Base-by-base conservation (phyloP, 805 yeast species). In the Yamadazyma paraphyllophila region DNA sequence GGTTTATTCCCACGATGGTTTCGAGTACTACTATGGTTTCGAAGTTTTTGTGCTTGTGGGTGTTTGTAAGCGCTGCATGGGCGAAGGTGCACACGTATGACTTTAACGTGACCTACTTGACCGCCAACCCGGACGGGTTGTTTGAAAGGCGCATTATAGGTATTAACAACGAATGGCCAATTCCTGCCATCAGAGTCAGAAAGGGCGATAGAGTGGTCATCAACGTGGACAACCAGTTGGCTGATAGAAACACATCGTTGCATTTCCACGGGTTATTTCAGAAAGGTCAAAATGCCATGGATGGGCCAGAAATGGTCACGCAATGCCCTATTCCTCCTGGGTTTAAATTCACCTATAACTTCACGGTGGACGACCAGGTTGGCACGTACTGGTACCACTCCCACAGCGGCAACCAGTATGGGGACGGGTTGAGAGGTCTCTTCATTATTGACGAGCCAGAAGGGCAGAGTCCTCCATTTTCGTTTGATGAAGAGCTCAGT, bases 401-500 rank as follows among this genome's bases (percentile, higher is more conserved):
- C 4, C 95, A 86, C 56, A 73, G 82, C 32, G 90, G 88, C 0
- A 69, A 85, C 11, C 94, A 86, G 58, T 86, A 86, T 55, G 80
- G 85, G 45, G 95, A 86, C 62, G 95, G 95, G 0, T 65, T 86
- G 49, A 73, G 92, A 54, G 90, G 85, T 0, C 64, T 85, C 34
- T 74, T 86, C 47, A 73, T 85, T 12, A 75, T 86, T 31, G 88
- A 83, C 49, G 63, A 60, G 37, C 20, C 43, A 7, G 47, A 46
- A 11, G 38, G 31, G 2, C 49, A 49, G 15, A 65, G 66, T 27
- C 63, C 58, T 13, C 51, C 61, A 30, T 55, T 66, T 40, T 81
- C 83, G 14, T 91, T 80, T 62, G 96, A 88, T 61, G 94, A 88
- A 63, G 97, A 91, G 58, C 73, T 81, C 15, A 65, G 77, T 12